Base-by-base conservation (phyloP, 2,329 filamentous ascomycete genomes). In the Hypoxylon sp. region DNA sequence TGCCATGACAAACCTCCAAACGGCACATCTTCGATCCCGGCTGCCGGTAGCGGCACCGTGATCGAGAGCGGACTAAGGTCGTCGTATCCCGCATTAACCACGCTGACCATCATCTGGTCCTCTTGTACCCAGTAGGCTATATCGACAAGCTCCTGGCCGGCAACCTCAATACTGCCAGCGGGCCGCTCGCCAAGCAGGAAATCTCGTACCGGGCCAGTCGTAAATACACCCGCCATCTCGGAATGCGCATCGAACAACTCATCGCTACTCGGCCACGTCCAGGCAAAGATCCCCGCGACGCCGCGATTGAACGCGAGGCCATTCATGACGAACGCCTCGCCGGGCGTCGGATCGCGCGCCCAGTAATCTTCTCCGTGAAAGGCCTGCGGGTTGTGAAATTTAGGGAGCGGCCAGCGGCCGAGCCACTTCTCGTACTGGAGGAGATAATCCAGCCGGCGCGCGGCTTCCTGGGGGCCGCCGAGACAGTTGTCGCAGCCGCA, bases 401-500 rank as follows among this genome's bases (percentile, higher is more conserved):
- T 79, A 4, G 79, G 79, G 63, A 61, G 54, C 22, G 76, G 78
- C 79, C 79, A 81, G 6, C 75, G 70, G 1, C 79, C 79, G 1
- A 82, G 72, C 76, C 78, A 80, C 1, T 43, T 10, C 62, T 82
- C 80, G 68, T 82, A 79, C 11, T 37, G 62, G 0, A 68, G 54
- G 20, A 82, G 65, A 49, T 76, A 75, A 55, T 82, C 79, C 37
- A 83, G 70, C 0, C 82, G 76, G 11, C 61, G 48, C 1, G 78
- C 37, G 0, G 89, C 82, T 69, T 89, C 87, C 19, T 79, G 76
- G 17, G 88, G 77, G 53, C 84, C 85, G 2, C 73, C 65, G 2
- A 22, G 67, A 72, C 87, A 89, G 73, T 85, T 82, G 71, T 89
- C 87, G 73, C 87, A 89, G 7, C 87, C 87, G 75, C 86, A 88